Evolutionary conservation across 768 basidiomycete species (phyloP).

Genomic region (Panaeolus cyanescens): DNA sequence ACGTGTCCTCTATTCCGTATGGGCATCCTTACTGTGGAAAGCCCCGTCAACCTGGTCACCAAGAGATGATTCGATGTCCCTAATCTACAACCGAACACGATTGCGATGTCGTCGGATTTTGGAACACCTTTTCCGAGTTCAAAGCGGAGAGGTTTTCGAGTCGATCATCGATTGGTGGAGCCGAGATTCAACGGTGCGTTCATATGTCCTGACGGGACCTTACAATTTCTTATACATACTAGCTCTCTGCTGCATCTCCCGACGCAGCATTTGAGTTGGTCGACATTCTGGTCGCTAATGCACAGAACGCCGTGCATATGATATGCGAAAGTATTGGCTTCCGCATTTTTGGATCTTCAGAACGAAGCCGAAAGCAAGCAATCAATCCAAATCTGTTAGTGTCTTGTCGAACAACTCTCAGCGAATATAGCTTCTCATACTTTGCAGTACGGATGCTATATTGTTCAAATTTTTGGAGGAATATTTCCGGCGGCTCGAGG

Average conservation of each 20-base stretch:
- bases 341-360: conserved; percentile 56
- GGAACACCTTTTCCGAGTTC: conserved; percentile 83
- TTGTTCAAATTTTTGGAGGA: conserved; percentile 89
- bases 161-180: conserved; percentile 85
- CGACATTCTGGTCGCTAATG: conserved; percentile 80
- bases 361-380: conserved; percentile 60
- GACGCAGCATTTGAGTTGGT: conserved; percentile 77
- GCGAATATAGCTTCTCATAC: neutral
- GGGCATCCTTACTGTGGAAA: conserved; percentile 62
- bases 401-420: neutral
- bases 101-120: conserved; percentile 75
- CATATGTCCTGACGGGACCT: neutral
- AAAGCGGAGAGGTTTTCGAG: conserved; percentile 82
- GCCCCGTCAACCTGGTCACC: conserved; percentile 47
- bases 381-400: conserved; percentile 71
- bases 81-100: conserved; percentile 69
- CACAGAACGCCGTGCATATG: conserved; percentile 87
- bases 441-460: conserved; percentile 60
- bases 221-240: conserved; percentile 11
- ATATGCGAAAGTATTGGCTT: conserved; percentile 79
- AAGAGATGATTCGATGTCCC: conserved; percentile 65
- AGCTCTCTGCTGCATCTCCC: conserved; percentile 40
- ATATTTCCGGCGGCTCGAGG: conserved; percentile 82
- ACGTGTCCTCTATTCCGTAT: conserved; percentile 74
- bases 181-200: conserved; percentile 50